Evolutionary conservation across 495 filamentous ascomycete genomes (phyloP).

Genomic region (Xylaria cubensis): DNA sequence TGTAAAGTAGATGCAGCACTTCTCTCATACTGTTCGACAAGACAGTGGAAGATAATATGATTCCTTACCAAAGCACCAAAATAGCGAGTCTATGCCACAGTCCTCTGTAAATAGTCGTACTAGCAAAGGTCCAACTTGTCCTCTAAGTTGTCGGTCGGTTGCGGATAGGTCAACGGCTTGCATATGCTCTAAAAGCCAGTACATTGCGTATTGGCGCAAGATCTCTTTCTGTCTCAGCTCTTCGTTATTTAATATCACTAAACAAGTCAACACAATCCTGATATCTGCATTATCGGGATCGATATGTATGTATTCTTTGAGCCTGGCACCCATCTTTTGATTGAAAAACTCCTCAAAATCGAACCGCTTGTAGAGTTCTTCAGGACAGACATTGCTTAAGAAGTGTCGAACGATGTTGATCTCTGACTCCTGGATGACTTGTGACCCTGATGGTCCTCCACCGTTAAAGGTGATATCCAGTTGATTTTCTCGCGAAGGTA

Average conservation of each 20-base stretch:
- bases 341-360: conserved; percentile 49
- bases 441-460: conserved; percentile 14
- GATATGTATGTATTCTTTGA: conserved; percentile 37
- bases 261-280: conserved; percentile 41
- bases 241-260: conserved; percentile 34
- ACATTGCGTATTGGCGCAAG: conserved; percentile 42
- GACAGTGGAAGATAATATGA: neutral
- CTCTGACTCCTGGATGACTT: conserved; percentile 47
- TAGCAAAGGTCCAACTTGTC: conserved; percentile 42
- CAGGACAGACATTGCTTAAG: conserved; percentile 44
- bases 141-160: conserved; percentile 44
- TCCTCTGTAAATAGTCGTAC: conserved; percentile 43
- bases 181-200: conserved; percentile 45
- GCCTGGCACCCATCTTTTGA: conserved; percentile 39
- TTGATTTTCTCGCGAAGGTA: conserved; percentile 28
- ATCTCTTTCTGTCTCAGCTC: conserved; percentile 34
- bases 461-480: conserved; percentile 6
- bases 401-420: conserved; percentile 46
- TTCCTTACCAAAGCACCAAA: conserved; percentile 38
- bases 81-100: conserved; percentile 41
- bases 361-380: conserved; percentile 42
- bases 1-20: neutral
- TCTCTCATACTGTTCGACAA: neutral
- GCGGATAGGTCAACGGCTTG: conserved; percentile 44
- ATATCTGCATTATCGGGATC: conserved; percentile 41